Base-by-base conservation (phyloP, 164 flowering plant species). In the Chimonanthus praecox region DNA sequence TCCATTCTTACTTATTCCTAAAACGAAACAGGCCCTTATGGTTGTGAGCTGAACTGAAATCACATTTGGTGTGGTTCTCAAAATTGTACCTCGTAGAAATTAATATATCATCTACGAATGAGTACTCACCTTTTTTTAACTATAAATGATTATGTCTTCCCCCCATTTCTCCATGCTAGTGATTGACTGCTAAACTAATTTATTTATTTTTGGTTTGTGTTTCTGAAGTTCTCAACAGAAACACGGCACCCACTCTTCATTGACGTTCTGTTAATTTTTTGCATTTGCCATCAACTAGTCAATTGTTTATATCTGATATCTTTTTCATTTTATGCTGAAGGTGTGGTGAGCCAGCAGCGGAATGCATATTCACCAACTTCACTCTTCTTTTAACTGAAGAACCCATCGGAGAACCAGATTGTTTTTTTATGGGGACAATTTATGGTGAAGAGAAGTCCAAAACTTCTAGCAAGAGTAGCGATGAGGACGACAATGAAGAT, bases 341-440 rank as follows among this genome's bases (percentile, higher is more conserved):
- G 83, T 94, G 98, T 83, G 90, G 89, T 15, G 86, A 87, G 70
- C 92, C 94, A 49, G 89, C 94, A 73, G 88, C 94, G 0, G 84
- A 96, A 74, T 62, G 83, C 69, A 75, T 94, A 2, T 96, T 83
- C 82, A 83, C 89, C 70, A 84, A 96, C 82, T 90, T 96, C 84
- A 77, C 95, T 3, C 86, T 96, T 67, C 45, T 94, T 76, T 78
- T 96, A 16, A 74, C 82, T n/a, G 93, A 92, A 76, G 95, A 96
- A 62, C 92, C 97, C 6, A 73, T 91, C 67, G 85, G 88, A 77
- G 97, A 89, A 71, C 82, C 88, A 3, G 94, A 89, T 0, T 76
- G 82, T 43, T 83, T 89, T 62, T 68, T 84, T 72, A 70, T 90
- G 82, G 95, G 92, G 20, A 62, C 33, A 11, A 72, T 87, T 0